These are phyloP conservation scores for Aspergillus hortae DNA, from an alignment of 2,329 filamentous ascomycete genomes.

Conservation along the genomic window DNA sequence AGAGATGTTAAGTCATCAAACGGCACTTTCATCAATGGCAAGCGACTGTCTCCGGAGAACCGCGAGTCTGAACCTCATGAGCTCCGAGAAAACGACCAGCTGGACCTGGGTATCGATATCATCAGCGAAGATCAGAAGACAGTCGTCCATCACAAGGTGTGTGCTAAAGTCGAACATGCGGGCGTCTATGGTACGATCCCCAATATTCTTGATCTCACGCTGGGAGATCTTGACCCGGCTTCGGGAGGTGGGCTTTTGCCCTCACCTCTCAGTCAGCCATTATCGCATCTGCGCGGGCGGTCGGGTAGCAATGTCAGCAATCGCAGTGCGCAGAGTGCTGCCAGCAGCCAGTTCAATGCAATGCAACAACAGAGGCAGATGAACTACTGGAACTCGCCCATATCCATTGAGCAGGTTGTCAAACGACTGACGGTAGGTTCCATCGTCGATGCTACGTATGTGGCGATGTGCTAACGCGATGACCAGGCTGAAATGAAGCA, in stretches of 20 bases:
- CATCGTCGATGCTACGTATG: not conserved
- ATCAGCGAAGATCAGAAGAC: constrained; percentile 98
- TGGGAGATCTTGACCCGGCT: constrained; percentile 80
- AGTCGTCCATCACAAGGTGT: constrained; percentile 97
- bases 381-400: constrained; percentile 81
- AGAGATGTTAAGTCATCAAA: constrained; percentile 98
- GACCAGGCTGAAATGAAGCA: constrained; percentile 80
- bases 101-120: constrained; percentile 96
- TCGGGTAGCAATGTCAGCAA: constrained; percentile 65
- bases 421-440: constrained; percentile 71
- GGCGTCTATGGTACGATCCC: constrained; percentile 69
- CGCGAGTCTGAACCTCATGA: constrained; percentile 95
- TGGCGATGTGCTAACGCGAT: constrained; percentile 12
- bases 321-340: constrained; percentile 54
- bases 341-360: constrained; percentile 51
- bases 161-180: constrained; percentile 92
- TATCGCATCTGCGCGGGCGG: constrained; percentile 65
- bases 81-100: constrained; percentile 81
- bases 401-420: constrained; percentile 91
- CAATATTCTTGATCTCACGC: constrained; percentile 82
- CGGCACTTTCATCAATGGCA: constrained; percentile 94
- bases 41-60: constrained; percentile 86
- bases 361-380: constrained; percentile 70
- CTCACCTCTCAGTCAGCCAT: constrained; percentile 61
- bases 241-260: constrained; percentile 71